A percentile compares a stretch with the other conserved stretches of the same genome.
phyloP scores from a whole-genome alignment of 805 yeast species.

The Cyberlindnera maclurae region DNA sequence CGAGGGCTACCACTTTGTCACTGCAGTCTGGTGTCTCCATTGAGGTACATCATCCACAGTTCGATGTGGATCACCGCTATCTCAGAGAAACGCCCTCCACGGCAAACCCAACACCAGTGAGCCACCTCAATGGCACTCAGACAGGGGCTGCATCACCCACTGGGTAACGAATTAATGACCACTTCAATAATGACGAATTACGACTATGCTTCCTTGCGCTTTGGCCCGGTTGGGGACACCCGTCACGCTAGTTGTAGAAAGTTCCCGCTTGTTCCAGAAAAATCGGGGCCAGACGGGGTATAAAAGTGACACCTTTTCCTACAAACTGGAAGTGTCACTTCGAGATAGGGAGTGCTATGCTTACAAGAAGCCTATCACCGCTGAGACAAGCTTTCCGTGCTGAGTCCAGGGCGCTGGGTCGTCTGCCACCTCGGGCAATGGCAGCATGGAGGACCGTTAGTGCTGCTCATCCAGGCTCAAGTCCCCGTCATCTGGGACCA shows the following conservation, averaged over 20 bases:
- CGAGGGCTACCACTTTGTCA: slow-evolving; percentile 6
- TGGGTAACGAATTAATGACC: neutral
- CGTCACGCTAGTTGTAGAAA: neutral
- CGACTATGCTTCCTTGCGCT: too few relatives aligned
- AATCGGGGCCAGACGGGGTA: neutral
- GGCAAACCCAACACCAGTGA: slow-evolving; percentile 6
- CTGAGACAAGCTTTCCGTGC: neutral
- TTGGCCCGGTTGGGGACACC: neutral
- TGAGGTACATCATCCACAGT: slow-evolving; percentile 21
- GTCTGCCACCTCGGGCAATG: slow-evolving; percentile 1
- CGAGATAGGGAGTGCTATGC: neutral
- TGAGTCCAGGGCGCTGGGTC: neutral
- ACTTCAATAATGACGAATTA: neutral
- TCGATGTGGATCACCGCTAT: slow-evolving; percentile 22
- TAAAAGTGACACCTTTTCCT: slow-evolving; percentile 1
- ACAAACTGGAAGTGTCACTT: neutral
- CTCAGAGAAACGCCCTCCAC: slow-evolving; percentile 22
- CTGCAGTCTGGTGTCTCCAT: slow-evolving; percentile 12
- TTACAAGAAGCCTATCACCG: neutral
- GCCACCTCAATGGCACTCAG: slow-evolving; percentile 5
- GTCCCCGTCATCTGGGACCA: neutral
- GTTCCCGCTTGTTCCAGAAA: neutral
- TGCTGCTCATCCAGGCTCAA: too few relatives aligned
- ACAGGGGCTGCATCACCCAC: too few relatives aligned
- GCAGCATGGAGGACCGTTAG: slow-evolving; percentile 1